Conservation (phyloP, 1,139 yeast species). For the Kodamaea fungicola region DNA sequence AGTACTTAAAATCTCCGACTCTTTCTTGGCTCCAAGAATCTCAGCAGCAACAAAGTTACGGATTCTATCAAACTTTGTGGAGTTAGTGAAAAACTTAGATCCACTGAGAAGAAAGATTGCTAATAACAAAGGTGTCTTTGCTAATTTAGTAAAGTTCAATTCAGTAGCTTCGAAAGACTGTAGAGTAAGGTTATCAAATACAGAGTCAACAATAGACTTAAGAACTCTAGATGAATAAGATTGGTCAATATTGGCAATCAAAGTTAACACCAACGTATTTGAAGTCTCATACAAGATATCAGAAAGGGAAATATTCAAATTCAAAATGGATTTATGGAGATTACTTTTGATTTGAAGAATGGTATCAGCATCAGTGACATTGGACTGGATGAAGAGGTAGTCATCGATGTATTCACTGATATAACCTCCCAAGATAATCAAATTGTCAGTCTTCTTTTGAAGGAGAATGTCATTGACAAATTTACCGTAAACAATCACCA, state of each 20-base stretch:
- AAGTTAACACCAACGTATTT: background rate
- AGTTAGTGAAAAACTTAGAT: conserved; percentile 28
- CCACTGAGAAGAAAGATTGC: conserved; percentile 37
- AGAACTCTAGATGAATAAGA: conserved; percentile 27
- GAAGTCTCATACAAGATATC: background rate
- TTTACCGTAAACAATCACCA: conserved; percentile 9
- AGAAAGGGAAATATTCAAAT: background rate
- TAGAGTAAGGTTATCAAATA: conserved; percentile 28
- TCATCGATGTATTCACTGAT: conserved; percentile 29
- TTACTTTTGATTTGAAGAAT: conserved; percentile 3
- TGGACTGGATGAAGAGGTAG: conserved; percentile 16
- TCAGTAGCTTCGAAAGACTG: conserved; percentile 22
- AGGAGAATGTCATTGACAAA: conserved; percentile 8
- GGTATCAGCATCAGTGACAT: conserved; percentile 1
- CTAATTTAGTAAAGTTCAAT: conserved; percentile 29
- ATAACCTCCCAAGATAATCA: conserved; percentile 9
- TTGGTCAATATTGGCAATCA: background rate
- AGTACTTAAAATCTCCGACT: conserved; percentile 30
- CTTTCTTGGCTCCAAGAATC: conserved; percentile 49
- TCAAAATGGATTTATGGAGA: conserved; percentile 2
- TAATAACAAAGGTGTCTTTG: conserved; percentile 33
- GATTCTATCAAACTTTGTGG: conserved; percentile 43
- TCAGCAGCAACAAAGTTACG: conserved; percentile 66
- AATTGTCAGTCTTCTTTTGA: background rate
- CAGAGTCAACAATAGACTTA: conserved; percentile 17